These are phyloP conservation scores for Mrakiaceae sp. DNA, from an alignment of 1,284 basidiomycete genomes.

Conservation along the genomic window DNA sequence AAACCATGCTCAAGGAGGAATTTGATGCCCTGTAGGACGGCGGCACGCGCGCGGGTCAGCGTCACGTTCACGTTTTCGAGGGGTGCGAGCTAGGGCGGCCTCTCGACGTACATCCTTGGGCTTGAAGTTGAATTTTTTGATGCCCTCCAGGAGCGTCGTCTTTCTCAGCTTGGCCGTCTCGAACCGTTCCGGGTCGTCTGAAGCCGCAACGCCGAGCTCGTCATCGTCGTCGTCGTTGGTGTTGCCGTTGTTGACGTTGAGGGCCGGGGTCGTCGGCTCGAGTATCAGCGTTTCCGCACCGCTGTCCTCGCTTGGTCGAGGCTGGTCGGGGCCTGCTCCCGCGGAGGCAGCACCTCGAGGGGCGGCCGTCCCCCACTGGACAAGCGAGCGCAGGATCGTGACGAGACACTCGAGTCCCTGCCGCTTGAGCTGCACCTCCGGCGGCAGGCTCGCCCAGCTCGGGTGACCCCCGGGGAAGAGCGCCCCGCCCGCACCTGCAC, in stretches of 20 bases:
- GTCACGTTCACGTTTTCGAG: too few species aligned
- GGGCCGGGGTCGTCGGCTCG: too few species aligned
- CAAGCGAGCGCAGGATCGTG: constrained; percentile 72
- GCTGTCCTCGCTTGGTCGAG: constrained; percentile 8
- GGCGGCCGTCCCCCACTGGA: constrained; percentile 65
- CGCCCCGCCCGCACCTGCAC: too few species aligned
- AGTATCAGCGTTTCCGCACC: constrained; percentile 33
- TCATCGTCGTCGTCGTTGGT: constrained; percentile 21
- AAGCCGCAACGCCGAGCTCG: constrained; percentile 53
- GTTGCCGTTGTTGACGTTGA: too few species aligned
- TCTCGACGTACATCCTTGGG: constrained; percentile 63
- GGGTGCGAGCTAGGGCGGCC: neutral
- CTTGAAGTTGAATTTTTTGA: constrained; percentile 98
- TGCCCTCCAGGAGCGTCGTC: constrained; percentile 86
- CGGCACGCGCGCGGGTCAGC: neutral
- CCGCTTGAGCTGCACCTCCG: constrained; percentile 70
- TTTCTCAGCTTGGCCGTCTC: constrained; percentile 97
- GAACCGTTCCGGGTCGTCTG: constrained; percentile 84
- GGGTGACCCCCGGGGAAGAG: neutral
- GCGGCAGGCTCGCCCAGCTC: constrained; percentile 53
- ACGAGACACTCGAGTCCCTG: constrained; percentile 86
- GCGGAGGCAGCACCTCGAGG: neutral
- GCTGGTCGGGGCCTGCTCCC: neutral
- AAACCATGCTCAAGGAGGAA: constrained; percentile 84
- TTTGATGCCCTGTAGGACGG: constrained; percentile 56